Evolutionary conservation across 2,329 filamentous ascomycete genomes (phyloP), one percentile per base, ranked within the genome.

Genomic region (Sporothrix luriei): DNA sequence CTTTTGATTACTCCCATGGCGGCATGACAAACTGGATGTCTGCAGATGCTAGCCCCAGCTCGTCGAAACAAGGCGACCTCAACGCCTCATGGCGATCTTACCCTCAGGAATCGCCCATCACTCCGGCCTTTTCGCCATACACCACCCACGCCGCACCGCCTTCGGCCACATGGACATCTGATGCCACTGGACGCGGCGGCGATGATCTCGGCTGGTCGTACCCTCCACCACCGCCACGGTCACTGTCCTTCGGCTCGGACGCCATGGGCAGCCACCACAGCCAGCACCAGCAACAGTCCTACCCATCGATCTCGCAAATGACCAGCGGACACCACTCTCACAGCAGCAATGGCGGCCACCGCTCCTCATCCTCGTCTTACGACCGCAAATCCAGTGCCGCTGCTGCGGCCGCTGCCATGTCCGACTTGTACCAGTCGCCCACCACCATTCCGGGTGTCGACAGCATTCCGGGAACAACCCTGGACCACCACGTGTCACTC

Each of bases 81-180:
- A 81, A 78, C 70, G 72, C 79, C 11, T 78, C 79, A 14, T 88
- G 85, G 86, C 79, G 82, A 71, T 76, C 80, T 7, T 86, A 84
- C 73, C 76, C 83, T 11, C 79, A 83, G 54, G 84, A 85, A 52
- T 82, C 85, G 9, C 81, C 84, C 11, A 78, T 86, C 46, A 82
- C 82, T 3, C 79, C 84, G 0, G 82, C 82, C 2, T 84, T 84
- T 71, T 83, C 84, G 5, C 80, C 84, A 1, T 87, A 85, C 73
- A 78, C 80, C 6, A 79, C 81, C 26, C 79, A 82, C 54, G 77
- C 78, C 1, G 76, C 81, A 16, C 74, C 77, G 24, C 71, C 80
- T 2, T 77, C 82, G 0, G 76, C 80, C 33, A 76, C 80, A 2
- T 85, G 84, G 84, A 75, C 78, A 46, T 74, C 80, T 40, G 80